These are phyloP conservation scores for Eustoma russellianum DNA, from an alignment of 257 asterid species.

Conservation along the genomic window DNA sequence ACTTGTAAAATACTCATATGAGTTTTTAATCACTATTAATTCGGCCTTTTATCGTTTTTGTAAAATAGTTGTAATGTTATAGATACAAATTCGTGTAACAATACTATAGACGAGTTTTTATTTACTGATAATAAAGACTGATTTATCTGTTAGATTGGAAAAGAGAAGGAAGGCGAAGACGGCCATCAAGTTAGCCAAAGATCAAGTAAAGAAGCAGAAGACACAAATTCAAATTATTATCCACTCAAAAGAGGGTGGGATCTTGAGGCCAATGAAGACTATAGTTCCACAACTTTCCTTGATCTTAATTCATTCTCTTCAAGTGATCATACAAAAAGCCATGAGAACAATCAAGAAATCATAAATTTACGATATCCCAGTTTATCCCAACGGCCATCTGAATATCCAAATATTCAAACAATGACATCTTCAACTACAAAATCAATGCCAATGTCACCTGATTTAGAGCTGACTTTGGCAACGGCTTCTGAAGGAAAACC, in stretches of 20 bases:
- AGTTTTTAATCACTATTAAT: too few relatives aligned
- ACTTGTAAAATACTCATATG: too few relatives aligned
- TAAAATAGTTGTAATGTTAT: too few relatives aligned
- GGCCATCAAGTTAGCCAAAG: too few relatives aligned
- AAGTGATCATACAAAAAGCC: constrained; percentile 2
- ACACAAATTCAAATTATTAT: not conserved
- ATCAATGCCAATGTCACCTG: constrained; percentile 9
- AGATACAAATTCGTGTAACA: too few relatives aligned
- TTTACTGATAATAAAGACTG: too few relatives aligned
- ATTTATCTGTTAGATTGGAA: too few relatives aligned
- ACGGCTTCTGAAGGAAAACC: constrained; percentile 12
- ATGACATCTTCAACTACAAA: constrained; percentile 4
- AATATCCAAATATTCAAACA: constrained; percentile 7
- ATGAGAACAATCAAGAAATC: not conserved
- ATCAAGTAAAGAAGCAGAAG: not conserved
- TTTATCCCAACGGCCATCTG: constrained; percentile 8
- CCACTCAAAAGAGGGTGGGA: not conserved
- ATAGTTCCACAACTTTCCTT: not conserved
- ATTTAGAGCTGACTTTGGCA: constrained; percentile 47
- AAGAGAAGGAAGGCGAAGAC: too few relatives aligned
- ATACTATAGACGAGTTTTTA: too few relatives aligned
- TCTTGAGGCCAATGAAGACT: not conserved
- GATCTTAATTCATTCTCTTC: constrained; percentile 28
- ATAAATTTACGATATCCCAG: constrained; percentile 1
- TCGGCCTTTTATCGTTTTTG: too few relatives aligned